Conservation (phyloP, 192 early-diverging fungal genomes). For the Umbelopsis sp. region DNA sequence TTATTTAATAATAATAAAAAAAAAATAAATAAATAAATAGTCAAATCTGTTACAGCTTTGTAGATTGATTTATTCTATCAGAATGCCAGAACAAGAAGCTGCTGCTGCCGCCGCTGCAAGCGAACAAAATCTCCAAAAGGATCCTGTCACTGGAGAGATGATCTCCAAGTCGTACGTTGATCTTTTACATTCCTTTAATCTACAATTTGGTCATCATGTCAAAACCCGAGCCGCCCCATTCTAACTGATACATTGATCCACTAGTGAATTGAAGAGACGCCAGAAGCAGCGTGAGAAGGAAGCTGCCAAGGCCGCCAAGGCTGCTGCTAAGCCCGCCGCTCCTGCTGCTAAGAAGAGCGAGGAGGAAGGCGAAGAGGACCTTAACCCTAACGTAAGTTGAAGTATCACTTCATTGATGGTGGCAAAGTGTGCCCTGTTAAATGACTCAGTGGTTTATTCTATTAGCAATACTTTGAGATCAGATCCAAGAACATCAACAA, state of each 20-base stretch:
- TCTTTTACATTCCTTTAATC: not conserved
- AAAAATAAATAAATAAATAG: not conserved
- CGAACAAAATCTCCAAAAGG: conserved; percentile 62
- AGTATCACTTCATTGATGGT: not conserved
- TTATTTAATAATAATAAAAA: conserved; percentile 1
- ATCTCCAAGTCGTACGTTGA: conserved; percentile 85
- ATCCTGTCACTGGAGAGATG: conserved; percentile 90
- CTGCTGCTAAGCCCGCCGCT: conserved; percentile 52
- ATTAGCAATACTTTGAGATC: conserved; percentile 95
- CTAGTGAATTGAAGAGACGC: conserved; percentile 91
- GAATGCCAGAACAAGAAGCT: conserved; percentile 19
- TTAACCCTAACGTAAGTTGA: conserved; percentile 78
- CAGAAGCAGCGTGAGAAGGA: conserved; percentile 91
- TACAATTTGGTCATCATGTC: not conserved
- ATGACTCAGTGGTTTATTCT: not conserved
- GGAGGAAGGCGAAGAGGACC: conserved; percentile 78
- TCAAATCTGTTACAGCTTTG: not conserved
- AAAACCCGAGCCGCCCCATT: not conserved
- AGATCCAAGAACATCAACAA: conserved; percentile 82
- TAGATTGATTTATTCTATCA: not conserved
- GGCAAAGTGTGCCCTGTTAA: not conserved
- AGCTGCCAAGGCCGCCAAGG: conserved; percentile 61
- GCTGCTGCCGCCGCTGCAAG: not conserved
- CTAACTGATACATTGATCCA: too few species aligned
- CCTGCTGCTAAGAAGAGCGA: conserved; percentile 50